Conservation (phyloP, 2,329 filamentous ascomycete species). For the Pseudogymnoascus sp. region DNA sequence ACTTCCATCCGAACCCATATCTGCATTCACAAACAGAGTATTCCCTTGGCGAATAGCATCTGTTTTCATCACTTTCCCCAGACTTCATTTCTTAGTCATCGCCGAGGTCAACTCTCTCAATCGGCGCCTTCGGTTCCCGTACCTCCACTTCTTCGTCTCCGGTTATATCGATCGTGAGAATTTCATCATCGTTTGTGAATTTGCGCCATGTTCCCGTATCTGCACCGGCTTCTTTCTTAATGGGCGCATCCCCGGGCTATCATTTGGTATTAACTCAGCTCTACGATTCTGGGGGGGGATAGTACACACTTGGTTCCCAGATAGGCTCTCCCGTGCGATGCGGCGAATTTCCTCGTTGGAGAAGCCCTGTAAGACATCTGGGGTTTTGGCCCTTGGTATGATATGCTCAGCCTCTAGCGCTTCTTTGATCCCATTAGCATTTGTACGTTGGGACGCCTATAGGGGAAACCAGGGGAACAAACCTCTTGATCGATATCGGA, state of each 20-base stretch:
- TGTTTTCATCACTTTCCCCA: not conserved
- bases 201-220: too few relatives aligned
- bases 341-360: not conserved
- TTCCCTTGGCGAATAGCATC: not conserved
- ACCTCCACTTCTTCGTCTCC: not conserved
- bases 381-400: not conserved
- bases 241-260: too few relatives aligned
- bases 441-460: not conserved
- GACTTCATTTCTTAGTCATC: not conserved
- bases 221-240: not conserved
- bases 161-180: not conserved
- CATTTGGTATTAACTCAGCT: not conserved
- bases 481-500: not conserved
- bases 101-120: not conserved
- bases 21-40: not conserved
- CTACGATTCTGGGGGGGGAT: not conserved
- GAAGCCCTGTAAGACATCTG: not conserved
- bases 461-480: accelerated
- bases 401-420: not conserved
- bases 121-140: not conserved
- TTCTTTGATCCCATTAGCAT: not conserved
- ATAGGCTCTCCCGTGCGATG: not conserved
- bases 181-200: not conserved
- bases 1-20: too few relatives aligned
- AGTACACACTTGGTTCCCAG: not conserved